Evolutionary conservation across 2,329 filamentous ascomycete genomes (phyloP), one percentile per base, ranked within the genome.

Genomic region (Cadophora malorum): DNA sequence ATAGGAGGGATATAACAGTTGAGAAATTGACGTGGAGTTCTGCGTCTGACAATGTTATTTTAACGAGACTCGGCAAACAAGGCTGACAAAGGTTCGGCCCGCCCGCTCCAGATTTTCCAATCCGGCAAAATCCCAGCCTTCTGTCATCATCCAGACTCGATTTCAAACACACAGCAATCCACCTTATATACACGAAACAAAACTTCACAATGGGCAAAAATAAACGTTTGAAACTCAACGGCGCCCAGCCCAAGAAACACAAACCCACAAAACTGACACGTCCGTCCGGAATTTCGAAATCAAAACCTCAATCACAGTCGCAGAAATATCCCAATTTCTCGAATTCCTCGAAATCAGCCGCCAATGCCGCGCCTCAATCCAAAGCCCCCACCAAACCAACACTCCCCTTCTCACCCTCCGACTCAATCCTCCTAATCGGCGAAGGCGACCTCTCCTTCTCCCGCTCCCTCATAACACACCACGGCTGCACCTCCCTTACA

Each of bases 371-470:
- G 79, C 64, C 74, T 2, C 1, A 70, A 59, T 59, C 64, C 14
- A 72, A 74, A 59, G 49, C 7, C 75, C 78, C 63, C 77, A 79
- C 64, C 74, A 76, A 71, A 71, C 88, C 84, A 28, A 86, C 82
- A 4, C 88, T 94, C 25, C 92, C 92, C 19, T 94, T 95, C 79
- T 79, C 83, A 28, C 81, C 85, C 49, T 80, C 85, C 73, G 88
- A 94, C 72, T 81, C 85, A 74, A 93, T 95, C 70, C 87, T 96
- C 7, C 86, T 95, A 2, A 81, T 95, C 63, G 92, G 92, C 74
- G 92, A 96, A 77, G 92, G 88, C 72, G 92, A 96, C 79, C 87
- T 96, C 76, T 93, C 90, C 77, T 95, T 94, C 78, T 86, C 91
- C 14, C 85, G 85, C 33, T 89, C 88, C 1, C 83, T 95, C 1